Base-by-base conservation (phyloP, 1,284 basidiomycete genomes). In the Gomphus bonarii region DNA sequence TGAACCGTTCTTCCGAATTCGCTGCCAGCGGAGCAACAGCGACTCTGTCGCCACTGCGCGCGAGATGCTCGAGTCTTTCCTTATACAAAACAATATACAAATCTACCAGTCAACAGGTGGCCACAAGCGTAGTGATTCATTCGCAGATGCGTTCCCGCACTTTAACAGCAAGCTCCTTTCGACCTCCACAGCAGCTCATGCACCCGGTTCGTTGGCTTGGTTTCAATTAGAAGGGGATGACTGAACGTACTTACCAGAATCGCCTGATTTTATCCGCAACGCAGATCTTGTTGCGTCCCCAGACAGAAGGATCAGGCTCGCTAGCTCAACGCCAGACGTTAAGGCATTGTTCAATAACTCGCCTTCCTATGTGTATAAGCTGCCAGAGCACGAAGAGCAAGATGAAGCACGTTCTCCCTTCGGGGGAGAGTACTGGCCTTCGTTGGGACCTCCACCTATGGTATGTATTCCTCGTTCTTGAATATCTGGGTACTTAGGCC, bases 101-200 rank as follows among this genome's bases (percentile, higher is more conserved):
- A 80, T 88, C 60, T 88, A 84, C 67, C 33, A 50, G 10, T n/a
- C 80, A 82, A 14, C 85, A 83, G 16, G 78, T 80, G 38, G 80
- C 2, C 86, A 89, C 67, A 88, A 88, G 70, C 79, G 91, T 48
- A 87, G 87, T 30, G 95, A 97, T 68, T 93, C 91, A 4, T 95
- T 95, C 66, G 88, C 93, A 25, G 91, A 95, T 65, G 90, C 94
- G 1, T 95, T 97, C 76, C 90, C 93, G 35, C 94, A 97, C 70
- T 98, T 98, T 70, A 92, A 97, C 68, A 94, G 90, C 72, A 97
- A 95, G 72, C 83, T 97, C 2, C 75, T 95, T 42, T 85, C 90
- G 1, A 85, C 88, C 20, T 81, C 85, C 35, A 76, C 79, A 62
- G 81, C 82, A 49, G 83, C 85, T 64, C 83, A 85, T 79, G 22